Percentiles rank a stretch among this genome's conserved stretches.
phyloP scores from a whole-genome alignment of 768 basidiomycete species.

The Tephrocybe sp. region DNA sequence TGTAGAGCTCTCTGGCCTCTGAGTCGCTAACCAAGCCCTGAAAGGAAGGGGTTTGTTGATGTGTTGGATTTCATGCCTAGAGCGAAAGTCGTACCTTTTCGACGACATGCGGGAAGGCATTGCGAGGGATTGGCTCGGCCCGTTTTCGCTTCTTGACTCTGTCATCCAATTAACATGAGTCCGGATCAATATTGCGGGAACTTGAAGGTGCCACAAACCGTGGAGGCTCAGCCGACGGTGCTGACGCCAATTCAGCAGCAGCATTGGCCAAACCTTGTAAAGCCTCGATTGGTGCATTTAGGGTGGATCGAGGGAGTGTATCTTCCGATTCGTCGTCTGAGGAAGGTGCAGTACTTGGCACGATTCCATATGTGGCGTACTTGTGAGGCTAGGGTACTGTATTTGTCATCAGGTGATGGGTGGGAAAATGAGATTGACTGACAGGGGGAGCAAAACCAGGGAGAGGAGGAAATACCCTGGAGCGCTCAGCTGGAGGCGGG shows the following conservation, averaged over 20 bases:
- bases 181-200: neutral
- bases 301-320: conserved; percentile 74
- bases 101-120: conserved; percentile 86
- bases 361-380: conserved; percentile 88
- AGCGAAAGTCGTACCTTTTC: conserved; percentile 58
- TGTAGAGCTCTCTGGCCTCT: conserved; percentile 88
- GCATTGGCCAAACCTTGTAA: conserved; percentile 93
- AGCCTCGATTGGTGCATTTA: conserved; percentile 93
- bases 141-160: conserved; percentile 85
- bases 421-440: conserved; percentile 25
- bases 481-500: conserved; percentile 29
- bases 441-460: conserved; percentile 93
- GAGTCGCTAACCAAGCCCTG: conserved; percentile 82
- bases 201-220: conserved; percentile 39
- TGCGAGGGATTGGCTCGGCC: conserved; percentile 77
- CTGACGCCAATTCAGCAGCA: conserved; percentile 89
- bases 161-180: conserved; percentile 6
- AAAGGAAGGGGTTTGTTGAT: conserved; percentile 3
- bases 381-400: conserved; percentile 65
- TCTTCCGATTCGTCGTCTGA: conserved; percentile 93
- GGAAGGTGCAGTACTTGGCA: conserved; percentile 78
- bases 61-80: neutral
- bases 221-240: conserved; percentile 60
- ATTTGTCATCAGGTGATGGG: conserved; percentile 8
- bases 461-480: conserved; percentile 70